Conservation (phyloP, 2,329 filamentous ascomycete species). For the Zymoseptoria ardabiliae region DNA sequence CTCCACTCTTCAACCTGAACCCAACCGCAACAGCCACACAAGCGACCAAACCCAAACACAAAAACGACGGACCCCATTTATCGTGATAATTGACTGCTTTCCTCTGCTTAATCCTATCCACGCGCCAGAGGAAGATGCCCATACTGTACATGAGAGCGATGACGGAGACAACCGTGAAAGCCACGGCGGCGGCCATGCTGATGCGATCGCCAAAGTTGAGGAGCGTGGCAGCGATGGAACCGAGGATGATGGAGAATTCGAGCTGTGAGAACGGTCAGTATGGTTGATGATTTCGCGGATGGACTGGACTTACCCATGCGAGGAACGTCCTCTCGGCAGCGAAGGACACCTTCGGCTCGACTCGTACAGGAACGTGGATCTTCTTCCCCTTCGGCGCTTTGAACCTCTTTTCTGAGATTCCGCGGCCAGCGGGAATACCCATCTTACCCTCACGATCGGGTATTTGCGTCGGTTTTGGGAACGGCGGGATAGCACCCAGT, state of each 20-base stretch:
- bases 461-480: conserved; percentile 38
- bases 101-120: conserved; percentile 72
- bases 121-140: conserved; percentile 79
- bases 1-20: conserved; percentile 56
- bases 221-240: conserved; percentile 74
- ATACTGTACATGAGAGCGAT: conserved; percentile 75
- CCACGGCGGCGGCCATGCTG: conserved; percentile 54
- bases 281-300: not conserved
- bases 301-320: conserved; percentile 62
- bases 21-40: conserved; percentile 75
- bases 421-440: conserved; percentile 35
- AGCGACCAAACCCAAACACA: conserved; percentile 64
- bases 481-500: conserved; percentile 30
- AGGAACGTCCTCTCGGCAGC: conserved; percentile 94
- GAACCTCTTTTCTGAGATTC: conserved; percentile 43
- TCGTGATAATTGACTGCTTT: conserved; percentile 90
- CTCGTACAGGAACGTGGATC: conserved; percentile 90
- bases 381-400: conserved; percentile 73
- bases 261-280: conserved; percentile 46
- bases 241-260: conserved; percentile 92
- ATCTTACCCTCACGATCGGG: conserved; percentile 34
- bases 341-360: conserved; percentile 97
- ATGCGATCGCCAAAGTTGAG: conserved; percentile 67
- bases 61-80: conserved; percentile 69
- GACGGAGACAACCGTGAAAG: conserved; percentile 77